Base-by-base conservation (phyloP, 305 asterid genomes). In the Coffea humblotiana region DNA sequence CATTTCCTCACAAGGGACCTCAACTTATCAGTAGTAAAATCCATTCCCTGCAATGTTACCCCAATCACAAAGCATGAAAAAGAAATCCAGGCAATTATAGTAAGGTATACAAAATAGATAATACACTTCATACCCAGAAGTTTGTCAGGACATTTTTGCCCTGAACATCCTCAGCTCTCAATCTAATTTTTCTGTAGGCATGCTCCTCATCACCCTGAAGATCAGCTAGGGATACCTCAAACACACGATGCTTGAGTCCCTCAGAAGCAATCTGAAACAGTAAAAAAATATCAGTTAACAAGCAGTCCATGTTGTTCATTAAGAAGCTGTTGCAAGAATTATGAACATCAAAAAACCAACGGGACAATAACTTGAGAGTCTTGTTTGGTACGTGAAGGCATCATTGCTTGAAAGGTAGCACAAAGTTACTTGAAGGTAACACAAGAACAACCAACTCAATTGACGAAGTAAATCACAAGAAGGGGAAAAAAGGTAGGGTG, bases 161-260 rank as follows among this genome's bases (percentile, higher is more conserved):
- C 80, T 94, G 98, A 76, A 91, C 92, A 82, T 94, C 98, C 87
- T 94, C 97, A 45, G 90, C 97, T 78, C 98, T 90, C 89, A 94
- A 78, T 21, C 97, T 91, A 80, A 94, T 93, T 91, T 92, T 94
- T 79, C 97, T 89, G 90, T 77, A 92, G 72, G 98, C 85, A 27
- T 92, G 91, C 64, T 94, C 98, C 82, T 94, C 98, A 67, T 92
- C 97, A 19, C 82, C 80, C 82, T 91, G 97, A 77, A 94, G 96
- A 76, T 93, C 97, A 79, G 97, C 97, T 89, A 92, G 86, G 23
- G 97, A 92, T 18, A 92, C 95, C 79, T 94, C 97, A 21, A 92
- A 92, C 54, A 94, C 95, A 79, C 98, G 93, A 56, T 93, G 97
- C 89, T 95, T 95, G 67, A 95, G 91, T 4, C 98, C 98, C 84